phyloP scores from a whole-genome alignment of 768 basidiomycete genomes.

The Termitomyces heimii region DNA sequence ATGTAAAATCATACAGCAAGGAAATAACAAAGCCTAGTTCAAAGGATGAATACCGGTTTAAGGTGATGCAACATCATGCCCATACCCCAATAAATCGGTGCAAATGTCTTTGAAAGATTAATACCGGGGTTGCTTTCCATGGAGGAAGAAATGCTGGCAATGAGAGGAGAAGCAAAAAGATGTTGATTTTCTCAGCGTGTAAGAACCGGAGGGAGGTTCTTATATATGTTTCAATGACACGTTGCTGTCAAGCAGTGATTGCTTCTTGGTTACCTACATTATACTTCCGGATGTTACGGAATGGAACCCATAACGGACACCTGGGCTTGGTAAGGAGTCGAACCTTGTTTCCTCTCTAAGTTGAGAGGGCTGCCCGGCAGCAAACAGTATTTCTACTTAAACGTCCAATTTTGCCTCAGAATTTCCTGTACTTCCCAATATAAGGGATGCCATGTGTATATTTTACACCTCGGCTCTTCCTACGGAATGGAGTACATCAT shows the following conservation, averaged over 20 bases:
- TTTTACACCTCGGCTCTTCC: no score
- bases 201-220: not conserved
- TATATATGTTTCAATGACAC: not conserved
- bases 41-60: not conserved
- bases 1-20: conserved; percentile 16
- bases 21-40: conserved; percentile 23
- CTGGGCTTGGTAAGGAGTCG: no score
- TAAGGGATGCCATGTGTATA: no score
- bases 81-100: conserved; percentile 27
- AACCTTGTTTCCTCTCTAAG: no score
- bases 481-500: not conserved
- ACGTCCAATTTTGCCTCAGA: no score
- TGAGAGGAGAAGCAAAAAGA: not conserved
- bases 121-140: conserved; percentile 1
- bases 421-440: no score
- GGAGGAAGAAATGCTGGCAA: not conserved
- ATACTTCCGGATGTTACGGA: not conserved
- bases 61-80: not conserved
- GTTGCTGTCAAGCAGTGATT: not conserved
- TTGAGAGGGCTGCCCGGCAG: no score
- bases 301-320: no score
- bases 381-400: no score
- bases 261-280: not conserved
- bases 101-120: conserved; percentile 18
- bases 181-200: not conserved